Base-by-base conservation (phyloP, 441 rosid species). In the Erodium trifolium region DNA sequence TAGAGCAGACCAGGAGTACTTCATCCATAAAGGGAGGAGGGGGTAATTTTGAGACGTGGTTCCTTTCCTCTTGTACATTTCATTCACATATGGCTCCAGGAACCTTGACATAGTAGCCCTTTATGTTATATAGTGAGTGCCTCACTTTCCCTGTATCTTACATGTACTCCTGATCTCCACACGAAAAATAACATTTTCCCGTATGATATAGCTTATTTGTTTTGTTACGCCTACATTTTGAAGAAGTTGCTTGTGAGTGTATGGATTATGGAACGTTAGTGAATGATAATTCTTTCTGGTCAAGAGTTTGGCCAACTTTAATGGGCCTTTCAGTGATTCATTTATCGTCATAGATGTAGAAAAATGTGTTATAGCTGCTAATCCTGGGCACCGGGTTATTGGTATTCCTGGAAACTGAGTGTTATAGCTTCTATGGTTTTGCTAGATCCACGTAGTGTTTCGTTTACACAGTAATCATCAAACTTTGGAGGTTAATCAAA, bases 1-100 rank as follows among this genome's bases (percentile, higher is more conserved):
- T 10, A 63, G n/a, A 19, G 66, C 66, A 23, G 66, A 63, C 66
- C n/a, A 63, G 5, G 66, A 63, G 8, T 63, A 63, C 66, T 19
- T 63, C 11, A 13, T 7, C 16, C 37, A 10, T 0, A 63, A 63
- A 11, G 34, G 35, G 66, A 63, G 35, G 66, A 63, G 37, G 14
- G 35, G 66, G 14, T 63, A 27, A 23, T 63, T 23, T 23, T 63
- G 37, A 11, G 5, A 17, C 66, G 27, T 12, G 3, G n/a, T 17
- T n/a, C 19, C n/a, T 55, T 14, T 17, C 10, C 19, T 55, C 62
- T 55, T 55, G 62, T 55, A 55, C 62, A 17, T 55, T 8, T 4
- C 23, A 17, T 16, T 14, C 17, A 55, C 27, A 0, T 53, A 1
- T 17, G 11, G 2, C 27, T 4, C 23, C 0, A 5, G 62, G 19